Percentiles rank a stretch among this genome's conserved stretches.
phyloP scores from a whole-genome alignment of 2,329 filamentous ascomycete genomes.

The Didymella exigua region DNA sequence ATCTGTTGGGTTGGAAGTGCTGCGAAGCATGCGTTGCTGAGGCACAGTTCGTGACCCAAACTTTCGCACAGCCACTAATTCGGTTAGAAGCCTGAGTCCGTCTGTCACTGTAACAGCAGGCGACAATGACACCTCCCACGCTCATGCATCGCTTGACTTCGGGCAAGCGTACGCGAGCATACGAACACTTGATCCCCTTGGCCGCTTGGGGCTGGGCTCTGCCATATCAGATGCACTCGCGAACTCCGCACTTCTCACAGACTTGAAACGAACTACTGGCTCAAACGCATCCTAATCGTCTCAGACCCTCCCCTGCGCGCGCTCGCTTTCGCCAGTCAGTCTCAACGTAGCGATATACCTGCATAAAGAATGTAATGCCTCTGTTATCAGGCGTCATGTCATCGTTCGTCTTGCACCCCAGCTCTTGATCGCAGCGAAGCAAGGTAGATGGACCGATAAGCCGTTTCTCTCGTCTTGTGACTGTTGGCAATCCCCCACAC shows the following conservation, averaged over 20 bases:
- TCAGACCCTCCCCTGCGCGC: conserved; percentile 8
- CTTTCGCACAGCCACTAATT: neutral
- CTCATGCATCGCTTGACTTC: conserved; percentile 4
- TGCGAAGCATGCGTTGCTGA: neutral
- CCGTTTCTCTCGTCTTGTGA: conserved; percentile 11
- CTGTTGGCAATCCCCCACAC: conserved; percentile 15
- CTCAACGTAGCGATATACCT: conserved; percentile 10
- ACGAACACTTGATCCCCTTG: neutral
- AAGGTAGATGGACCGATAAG: conserved; percentile 18
- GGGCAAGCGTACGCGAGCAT: conserved; percentile 11
- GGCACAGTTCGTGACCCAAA: conserved; percentile 3
- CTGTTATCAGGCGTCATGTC: conserved; percentile 13
- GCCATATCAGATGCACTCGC: conserved; percentile 2
- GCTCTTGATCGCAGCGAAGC: conserved; percentile 5
- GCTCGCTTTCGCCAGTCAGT: conserved; percentile 5
- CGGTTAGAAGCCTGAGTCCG: neutral
- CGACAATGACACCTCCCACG: neutral
- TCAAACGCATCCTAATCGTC: conserved; percentile 18
- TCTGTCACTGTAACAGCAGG: conserved; percentile 9
- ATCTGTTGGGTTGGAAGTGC: conserved; percentile 11
- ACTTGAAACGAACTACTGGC: conserved; percentile 19
- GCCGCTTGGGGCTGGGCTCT: neutral
- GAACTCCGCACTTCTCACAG: conserved; percentile 19
- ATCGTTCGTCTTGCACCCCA: conserved; percentile 1
- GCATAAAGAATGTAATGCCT: conserved; percentile 8